Evolutionary conservation across 78 protist genomes (phyloP).

Genomic region (Andalucia godoyi): DNA sequence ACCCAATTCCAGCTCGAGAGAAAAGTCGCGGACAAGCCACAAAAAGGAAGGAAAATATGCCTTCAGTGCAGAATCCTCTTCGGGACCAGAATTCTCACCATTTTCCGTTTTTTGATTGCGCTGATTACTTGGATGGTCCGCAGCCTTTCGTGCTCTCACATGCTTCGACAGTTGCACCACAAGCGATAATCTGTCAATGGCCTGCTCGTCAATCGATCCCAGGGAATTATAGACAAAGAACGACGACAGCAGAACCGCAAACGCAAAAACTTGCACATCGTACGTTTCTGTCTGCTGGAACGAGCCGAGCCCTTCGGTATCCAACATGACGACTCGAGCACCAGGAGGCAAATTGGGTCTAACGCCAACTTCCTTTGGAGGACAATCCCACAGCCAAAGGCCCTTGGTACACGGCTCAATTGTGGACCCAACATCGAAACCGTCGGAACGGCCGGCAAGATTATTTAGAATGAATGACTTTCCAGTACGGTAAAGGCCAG

Average conservation of each 20-base stretch:
- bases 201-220: slow-evolving; percentile 23
- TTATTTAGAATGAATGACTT: slow-evolving; percentile 3
- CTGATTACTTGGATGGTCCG: too few species aligned
- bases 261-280: slow-evolving; percentile 1
- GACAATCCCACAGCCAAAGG: slow-evolving; percentile 4
- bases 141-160: neutral
- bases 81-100: too few species aligned
- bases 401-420: slow-evolving; percentile 14
- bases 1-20: slow-evolving; percentile 6
- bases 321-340: neutral
- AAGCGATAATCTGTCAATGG: slow-evolving; percentile 3
- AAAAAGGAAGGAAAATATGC: slow-evolving; percentile 21
- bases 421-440: slow-evolving; percentile 1
- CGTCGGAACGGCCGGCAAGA: neutral
- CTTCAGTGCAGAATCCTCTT: too few species aligned
- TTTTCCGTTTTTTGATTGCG: too few species aligned
- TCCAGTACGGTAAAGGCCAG: slow-evolving; percentile 13
- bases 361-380: neutral
- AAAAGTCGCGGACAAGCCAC: slow-evolving; percentile 30
- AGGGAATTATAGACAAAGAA: slow-evolving; percentile 13
- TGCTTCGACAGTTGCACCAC: slow-evolving; percentile 7
- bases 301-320: slow-evolving; percentile 1
- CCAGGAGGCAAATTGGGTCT: neutral
- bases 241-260: slow-evolving; percentile 19
- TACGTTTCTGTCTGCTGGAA: neutral